phyloP scores from a whole-genome alignment of 768 basidiomycete genomes.

The Pilatotrama ljubarskyi region DNA sequence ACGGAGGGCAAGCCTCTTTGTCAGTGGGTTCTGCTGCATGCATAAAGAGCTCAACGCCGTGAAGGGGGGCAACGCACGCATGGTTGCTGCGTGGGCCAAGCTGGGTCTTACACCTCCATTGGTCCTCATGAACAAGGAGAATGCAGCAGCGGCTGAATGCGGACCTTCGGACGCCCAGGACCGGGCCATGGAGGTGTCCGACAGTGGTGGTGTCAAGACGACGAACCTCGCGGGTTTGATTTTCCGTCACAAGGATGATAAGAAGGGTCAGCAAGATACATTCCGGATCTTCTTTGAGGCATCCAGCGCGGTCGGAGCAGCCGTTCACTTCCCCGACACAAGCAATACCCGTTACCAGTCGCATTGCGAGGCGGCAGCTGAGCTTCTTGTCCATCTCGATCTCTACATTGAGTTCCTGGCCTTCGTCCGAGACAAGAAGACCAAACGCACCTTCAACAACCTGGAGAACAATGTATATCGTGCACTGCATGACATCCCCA shows the following conservation, averaged over 20 bases:
- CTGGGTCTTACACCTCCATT: slow-evolving; percentile 2
- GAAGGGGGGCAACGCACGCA: slow-evolving; percentile 10
- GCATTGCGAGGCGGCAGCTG: slow-evolving; percentile 32
- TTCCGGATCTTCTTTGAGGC: slow-evolving; percentile 27
- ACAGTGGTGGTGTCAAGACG: slow-evolving; percentile 30
- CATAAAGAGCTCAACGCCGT: slow-evolving; percentile 22
- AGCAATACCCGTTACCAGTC: slow-evolving; percentile 38
- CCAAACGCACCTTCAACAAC: slow-evolving; percentile 28
- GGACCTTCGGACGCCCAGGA: not conserved
- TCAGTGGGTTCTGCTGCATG: slow-evolving; percentile 15
- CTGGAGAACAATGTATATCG: slow-evolving; percentile 33
- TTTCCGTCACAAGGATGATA: slow-evolving; percentile 38
- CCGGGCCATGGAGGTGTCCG: not conserved
- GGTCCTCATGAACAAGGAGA: slow-evolving; percentile 19
- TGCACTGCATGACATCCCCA: slow-evolving; percentile 16
- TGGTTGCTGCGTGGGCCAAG: slow-evolving; percentile 9
- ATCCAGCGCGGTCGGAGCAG: slow-evolving; percentile 22
- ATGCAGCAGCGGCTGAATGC: not conserved
- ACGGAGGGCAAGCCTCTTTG: not conserved
- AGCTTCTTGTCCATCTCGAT: slow-evolving; percentile 28
- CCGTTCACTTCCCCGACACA: slow-evolving; percentile 34
- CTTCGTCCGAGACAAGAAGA: slow-evolving; percentile 30
- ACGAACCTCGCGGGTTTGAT: slow-evolving; percentile 31
- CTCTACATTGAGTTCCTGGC: slow-evolving; percentile 31
- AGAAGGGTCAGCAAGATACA: slow-evolving; percentile 37